Percentiles rank a stretch among this genome's conserved stretches.
Conservation (phyloP, 805 yeast species). For the Barnettozyma sucrosica region DNA sequence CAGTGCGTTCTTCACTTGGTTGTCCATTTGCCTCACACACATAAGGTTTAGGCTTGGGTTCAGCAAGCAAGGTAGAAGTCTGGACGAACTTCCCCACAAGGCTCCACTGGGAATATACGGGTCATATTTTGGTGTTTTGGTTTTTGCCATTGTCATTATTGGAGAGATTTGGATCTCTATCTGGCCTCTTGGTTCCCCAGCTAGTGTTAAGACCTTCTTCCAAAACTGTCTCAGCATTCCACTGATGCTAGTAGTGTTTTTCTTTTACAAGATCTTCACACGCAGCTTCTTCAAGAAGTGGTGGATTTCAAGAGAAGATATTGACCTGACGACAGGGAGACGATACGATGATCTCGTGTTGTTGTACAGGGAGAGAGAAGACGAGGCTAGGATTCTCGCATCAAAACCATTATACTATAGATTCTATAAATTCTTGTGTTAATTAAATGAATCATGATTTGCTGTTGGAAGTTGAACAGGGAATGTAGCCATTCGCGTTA, state of each 20-base stretch:
- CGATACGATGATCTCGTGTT: constrained; percentile 55
- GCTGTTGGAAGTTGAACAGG: neutral
- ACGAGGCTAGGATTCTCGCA: constrained; percentile 44
- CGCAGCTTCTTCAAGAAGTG: constrained; percentile 36
- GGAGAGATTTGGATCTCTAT: constrained; percentile 82
- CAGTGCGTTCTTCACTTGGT: constrained; percentile 60
- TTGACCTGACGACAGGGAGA: constrained; percentile 63
- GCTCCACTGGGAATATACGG: constrained; percentile 68
- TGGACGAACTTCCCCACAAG: constrained; percentile 59
- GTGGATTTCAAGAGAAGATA: constrained; percentile 37
- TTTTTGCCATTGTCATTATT: constrained; percentile 54
- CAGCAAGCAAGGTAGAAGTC: constrained; percentile 55
- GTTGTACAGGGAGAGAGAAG: constrained; percentile 48
- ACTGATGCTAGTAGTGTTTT: constrained; percentile 31
- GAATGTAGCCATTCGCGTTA: too few species aligned
- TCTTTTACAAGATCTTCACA: constrained; percentile 24
- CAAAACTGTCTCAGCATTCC: constrained; percentile 36
- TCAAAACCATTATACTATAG: constrained; percentile 42
- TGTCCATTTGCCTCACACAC: constrained; percentile 52
- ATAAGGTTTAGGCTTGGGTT: constrained; percentile 61
- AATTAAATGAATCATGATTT: constrained; percentile 28
- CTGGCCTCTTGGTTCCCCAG: constrained; percentile 47
- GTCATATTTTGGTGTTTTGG: constrained; percentile 51
- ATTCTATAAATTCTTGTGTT: constrained; percentile 48
- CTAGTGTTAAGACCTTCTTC: constrained; percentile 33